phyloP scores from a whole-genome alignment of 768 basidiomycete genomes.

The Tephrocybe sp. region DNA sequence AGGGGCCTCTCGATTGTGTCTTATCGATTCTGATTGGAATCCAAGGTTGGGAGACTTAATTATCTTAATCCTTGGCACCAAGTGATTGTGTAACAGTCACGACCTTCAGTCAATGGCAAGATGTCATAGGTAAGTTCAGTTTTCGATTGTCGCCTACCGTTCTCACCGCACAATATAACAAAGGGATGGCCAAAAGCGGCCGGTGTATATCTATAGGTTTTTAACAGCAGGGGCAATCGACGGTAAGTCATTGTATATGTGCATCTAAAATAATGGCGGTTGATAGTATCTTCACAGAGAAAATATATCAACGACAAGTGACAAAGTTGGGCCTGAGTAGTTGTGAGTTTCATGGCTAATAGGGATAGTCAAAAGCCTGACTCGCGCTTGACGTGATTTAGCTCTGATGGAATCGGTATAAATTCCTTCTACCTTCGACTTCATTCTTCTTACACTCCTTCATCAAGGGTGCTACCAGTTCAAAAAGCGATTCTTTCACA shows the following conservation, averaged over 20 bases:
- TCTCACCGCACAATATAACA: conserved; percentile 12
- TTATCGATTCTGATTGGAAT: conserved; percentile 94
- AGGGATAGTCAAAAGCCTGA: not conserved
- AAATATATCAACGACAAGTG: conserved; percentile 92
- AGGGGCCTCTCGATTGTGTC: conserved; percentile 80
- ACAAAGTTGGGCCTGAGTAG: conserved; percentile 91
- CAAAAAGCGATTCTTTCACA: conserved; percentile 84
- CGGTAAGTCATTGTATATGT: conserved; percentile 39
- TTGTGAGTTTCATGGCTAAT: conserved; percentile 48
- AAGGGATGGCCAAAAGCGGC: conserved; percentile 92
- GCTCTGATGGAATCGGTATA: conserved; percentile 73
- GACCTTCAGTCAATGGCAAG: conserved; percentile 98
- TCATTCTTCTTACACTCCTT: conserved; percentile 1
- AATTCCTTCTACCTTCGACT: not conserved
- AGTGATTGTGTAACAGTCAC: conserved; percentile 45
- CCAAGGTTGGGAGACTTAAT: conserved; percentile 54
- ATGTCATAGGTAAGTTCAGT: conserved; percentile 71
- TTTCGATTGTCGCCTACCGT: not conserved
- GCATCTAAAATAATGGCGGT: not conserved
- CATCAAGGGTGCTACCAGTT: conserved; percentile 35
- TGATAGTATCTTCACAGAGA: conserved; percentile 47
- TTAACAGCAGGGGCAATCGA: conserved; percentile 90
- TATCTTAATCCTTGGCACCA: not conserved
- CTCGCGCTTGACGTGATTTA: conserved; percentile 23
- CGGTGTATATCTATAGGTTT: conserved; percentile 88